Percentiles rank a stretch among this genome's conserved stretches.
Conservation (phyloP, 179 eudicot genomes). For the Vitellaria paradoxa region DNA sequence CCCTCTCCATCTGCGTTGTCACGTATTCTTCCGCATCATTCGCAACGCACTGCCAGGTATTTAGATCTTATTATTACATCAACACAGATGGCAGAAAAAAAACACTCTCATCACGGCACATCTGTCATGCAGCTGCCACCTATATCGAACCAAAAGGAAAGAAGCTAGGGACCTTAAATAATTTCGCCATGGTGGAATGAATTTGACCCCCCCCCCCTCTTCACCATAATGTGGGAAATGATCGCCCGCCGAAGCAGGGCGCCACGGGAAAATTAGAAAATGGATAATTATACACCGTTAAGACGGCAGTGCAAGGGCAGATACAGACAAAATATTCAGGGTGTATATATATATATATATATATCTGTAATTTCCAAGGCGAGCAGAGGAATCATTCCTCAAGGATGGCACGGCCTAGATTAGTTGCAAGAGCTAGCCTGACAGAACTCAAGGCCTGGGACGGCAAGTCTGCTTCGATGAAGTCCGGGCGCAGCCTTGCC, state of each 20-base stretch:
- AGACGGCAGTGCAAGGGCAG: too few relatives aligned
- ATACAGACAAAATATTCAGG: too few relatives aligned
- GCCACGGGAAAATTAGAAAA: too few relatives aligned
- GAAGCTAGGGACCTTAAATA: too few relatives aligned
- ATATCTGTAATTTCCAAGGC: not conserved
- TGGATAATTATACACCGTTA: too few relatives aligned
- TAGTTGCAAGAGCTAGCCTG: constrained; percentile 91
- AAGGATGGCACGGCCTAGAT: constrained; percentile 91
- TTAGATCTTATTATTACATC: not conserved
- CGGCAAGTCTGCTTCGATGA: constrained; percentile 68
- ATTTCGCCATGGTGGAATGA: too few relatives aligned
- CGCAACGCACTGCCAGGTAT: not conserved
- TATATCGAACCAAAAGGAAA: too few relatives aligned
- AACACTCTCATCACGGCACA: not conserved
- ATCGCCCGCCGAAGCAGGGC: too few relatives aligned
- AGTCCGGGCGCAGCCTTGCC: constrained; percentile 82
- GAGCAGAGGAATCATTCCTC: constrained; percentile 47
- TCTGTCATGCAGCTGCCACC: too few relatives aligned
- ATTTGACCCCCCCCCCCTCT: too few relatives aligned
- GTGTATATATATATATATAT: too few relatives aligned
- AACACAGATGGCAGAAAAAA: not conserved
- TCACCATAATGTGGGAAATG: too few relatives aligned
- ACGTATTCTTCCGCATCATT: not conserved
- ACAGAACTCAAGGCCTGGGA: constrained; percentile 78
- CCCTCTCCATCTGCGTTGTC: not conserved